phyloP scores from a whole-genome alignment of 2,329 filamentous ascomycete species.

The Calonectria ilicicola region DNA sequence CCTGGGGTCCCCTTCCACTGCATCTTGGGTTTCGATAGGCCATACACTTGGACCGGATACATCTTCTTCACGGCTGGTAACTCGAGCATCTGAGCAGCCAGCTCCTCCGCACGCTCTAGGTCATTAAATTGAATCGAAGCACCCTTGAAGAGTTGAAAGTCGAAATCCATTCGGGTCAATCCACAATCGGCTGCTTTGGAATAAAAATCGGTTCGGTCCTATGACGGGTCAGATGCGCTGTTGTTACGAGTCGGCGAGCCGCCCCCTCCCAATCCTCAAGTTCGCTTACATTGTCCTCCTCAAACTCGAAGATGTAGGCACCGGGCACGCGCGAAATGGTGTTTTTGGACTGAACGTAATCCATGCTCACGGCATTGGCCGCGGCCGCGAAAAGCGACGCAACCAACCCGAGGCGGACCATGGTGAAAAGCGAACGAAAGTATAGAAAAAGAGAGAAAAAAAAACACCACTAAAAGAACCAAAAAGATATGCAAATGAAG shows the following conservation, averaged over 20 bases:
- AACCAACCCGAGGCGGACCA: slow-evolving; percentile 51
- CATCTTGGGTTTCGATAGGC: slow-evolving; percentile 54
- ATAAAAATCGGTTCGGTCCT: slow-evolving; percentile 58
- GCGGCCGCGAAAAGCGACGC: slow-evolving; percentile 51
- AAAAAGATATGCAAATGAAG: background rate
- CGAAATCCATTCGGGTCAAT: slow-evolving; percentile 59
- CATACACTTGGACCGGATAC: slow-evolving; percentile 61
- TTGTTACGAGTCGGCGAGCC: no score
- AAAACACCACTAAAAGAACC: background rate
- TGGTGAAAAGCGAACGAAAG: slow-evolving; percentile 32
- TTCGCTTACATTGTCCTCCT: slow-evolving; percentile 58
- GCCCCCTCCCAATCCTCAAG: background rate
- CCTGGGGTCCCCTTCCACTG: slow-evolving; percentile 55
- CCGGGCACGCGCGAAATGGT: slow-evolving; percentile 52
- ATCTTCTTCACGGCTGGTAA: slow-evolving; percentile 61
- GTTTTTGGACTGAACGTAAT: slow-evolving; percentile 37
- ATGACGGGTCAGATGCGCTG: background rate
- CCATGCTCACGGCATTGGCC: slow-evolving; percentile 43
- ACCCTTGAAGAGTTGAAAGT: slow-evolving; percentile 66
- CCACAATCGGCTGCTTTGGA: slow-evolving; percentile 51
- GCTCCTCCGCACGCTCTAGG: slow-evolving; percentile 55
- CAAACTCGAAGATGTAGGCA: slow-evolving; percentile 66
- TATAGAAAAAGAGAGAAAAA: background rate
- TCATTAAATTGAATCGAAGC: slow-evolving; percentile 65
- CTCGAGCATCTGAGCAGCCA: slow-evolving; percentile 54